phyloP scores from a whole-genome alignment of 2,329 filamentous ascomycete genomes.

The Harringtonia aguacate region DNA sequence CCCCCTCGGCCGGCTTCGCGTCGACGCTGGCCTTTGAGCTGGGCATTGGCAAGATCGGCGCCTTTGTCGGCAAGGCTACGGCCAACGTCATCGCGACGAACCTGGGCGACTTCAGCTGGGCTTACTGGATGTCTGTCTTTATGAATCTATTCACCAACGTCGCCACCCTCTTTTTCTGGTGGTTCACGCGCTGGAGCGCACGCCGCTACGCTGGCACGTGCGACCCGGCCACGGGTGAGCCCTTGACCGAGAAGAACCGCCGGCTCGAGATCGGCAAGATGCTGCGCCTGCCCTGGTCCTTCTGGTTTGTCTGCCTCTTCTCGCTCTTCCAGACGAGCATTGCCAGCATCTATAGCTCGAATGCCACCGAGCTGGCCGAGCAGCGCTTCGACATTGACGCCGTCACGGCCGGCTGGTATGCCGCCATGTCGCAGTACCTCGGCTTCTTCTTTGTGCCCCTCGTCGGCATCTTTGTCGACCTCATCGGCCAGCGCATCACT shows the following conservation, averaged over 20 bases:
- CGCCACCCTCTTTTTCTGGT: constrained; percentile 36
- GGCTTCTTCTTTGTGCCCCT: constrained; percentile 48
- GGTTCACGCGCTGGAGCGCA: constrained; percentile 37
- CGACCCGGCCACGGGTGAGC: constrained; percentile 47
- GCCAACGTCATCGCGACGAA: constrained; percentile 11
- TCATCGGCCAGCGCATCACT: constrained; percentile 30
- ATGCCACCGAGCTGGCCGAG: constrained; percentile 50
- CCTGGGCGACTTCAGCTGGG: constrained; percentile 47
- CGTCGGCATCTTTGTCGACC: constrained; percentile 25
- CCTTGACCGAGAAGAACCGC: constrained; percentile 46
- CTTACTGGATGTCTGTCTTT: constrained; percentile 50
- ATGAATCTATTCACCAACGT: constrained; percentile 55
- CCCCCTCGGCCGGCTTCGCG: constrained; percentile 50
- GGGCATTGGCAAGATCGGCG: constrained; percentile 49
- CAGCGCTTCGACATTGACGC: constrained; percentile 43
- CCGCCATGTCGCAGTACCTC: constrained; percentile 40
- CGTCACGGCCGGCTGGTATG: constrained; percentile 50
- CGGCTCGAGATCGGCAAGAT: constrained; percentile 45
- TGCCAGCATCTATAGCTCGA: constrained; percentile 41
- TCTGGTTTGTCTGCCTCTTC: constrained; percentile 44
- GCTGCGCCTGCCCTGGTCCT: constrained; percentile 46
- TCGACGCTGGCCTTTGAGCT: constrained; percentile 51
- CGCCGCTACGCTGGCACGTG: constrained; percentile 32
- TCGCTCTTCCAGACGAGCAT: constrained; percentile 49
- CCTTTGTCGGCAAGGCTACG: constrained; percentile 42